Evolutionary conservation across 441 rosid genomes (phyloP).

Genomic region (Adansonia grandidieri): DNA sequence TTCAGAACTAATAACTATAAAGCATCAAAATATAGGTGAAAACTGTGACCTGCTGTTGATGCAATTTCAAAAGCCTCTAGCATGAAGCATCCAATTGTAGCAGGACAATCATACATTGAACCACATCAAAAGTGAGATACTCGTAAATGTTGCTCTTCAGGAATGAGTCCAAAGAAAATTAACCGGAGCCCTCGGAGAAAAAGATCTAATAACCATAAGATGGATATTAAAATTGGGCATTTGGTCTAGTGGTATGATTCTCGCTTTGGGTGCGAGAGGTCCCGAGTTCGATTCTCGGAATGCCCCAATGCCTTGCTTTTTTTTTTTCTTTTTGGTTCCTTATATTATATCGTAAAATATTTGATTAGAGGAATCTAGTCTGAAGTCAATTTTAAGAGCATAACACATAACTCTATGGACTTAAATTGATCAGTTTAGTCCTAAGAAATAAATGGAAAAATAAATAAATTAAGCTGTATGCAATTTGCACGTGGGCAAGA

Average conservation of each 20-base stretch:
- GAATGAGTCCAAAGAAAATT: neutral
- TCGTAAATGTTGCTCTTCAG: neutral
- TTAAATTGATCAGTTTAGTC: neutral
- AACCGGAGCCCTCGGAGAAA: neutral
- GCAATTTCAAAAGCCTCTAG: neutral
- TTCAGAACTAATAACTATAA: neutral
- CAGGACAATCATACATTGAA: neutral
- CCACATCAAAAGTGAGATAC: neutral
- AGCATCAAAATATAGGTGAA: neutral
- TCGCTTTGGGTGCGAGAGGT: conserved; percentile 8
- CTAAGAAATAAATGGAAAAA: neutral
- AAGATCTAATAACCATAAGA: neutral
- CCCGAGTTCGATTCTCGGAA: conserved; percentile 33
- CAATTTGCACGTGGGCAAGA: neutral
- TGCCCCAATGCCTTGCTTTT: conserved; percentile 33
- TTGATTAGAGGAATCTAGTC: neutral
- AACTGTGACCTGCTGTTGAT: neutral
- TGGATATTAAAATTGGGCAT: neutral
- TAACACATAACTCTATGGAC: neutral
- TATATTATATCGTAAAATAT: neutral
- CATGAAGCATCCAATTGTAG: conserved; percentile 8
- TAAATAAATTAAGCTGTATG: neutral
- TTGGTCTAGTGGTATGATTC: conserved; percentile 21
- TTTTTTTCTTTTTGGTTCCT: too few species aligned
- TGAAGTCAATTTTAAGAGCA: neutral